Conservation (phyloP, 2,329 filamentous ascomycete genomes). For the Chrysoporthe puriensis region DNA sequence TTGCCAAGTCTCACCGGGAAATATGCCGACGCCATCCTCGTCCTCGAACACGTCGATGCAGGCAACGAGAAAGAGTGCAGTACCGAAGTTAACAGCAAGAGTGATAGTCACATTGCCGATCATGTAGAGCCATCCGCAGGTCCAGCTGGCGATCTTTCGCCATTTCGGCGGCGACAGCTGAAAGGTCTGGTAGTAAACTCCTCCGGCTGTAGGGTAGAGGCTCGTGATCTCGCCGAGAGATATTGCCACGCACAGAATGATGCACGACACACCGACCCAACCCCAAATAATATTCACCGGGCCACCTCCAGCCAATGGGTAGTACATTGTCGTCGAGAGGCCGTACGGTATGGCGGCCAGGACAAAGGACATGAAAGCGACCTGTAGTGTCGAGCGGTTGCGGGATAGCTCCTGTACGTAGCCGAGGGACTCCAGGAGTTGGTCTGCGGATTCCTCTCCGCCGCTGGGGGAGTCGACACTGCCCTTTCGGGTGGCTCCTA, state of each 20-base stretch:
- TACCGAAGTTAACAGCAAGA: slow-evolving; percentile 81
- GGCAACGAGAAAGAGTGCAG: slow-evolving; percentile 64
- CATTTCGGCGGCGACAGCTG: slow-evolving; percentile 68
- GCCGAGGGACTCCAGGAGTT: slow-evolving; percentile 65
- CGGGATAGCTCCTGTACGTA: slow-evolving; percentile 69
- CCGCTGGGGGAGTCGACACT: slow-evolving; percentile 30
- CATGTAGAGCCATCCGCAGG: slow-evolving; percentile 76
- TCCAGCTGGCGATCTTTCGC: slow-evolving; percentile 68
- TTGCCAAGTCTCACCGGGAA: slow-evolving; percentile 62
- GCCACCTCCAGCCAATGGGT: slow-evolving; percentile 68
- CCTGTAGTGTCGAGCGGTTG: slow-evolving; percentile 68
- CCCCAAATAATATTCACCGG: slow-evolving; percentile 74
- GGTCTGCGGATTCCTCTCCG: slow-evolving; percentile 56
- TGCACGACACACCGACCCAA: slow-evolving; percentile 69
- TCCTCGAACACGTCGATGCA: slow-evolving; percentile 60
- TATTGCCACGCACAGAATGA: slow-evolving; percentile 71
- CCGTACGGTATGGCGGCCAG: slow-evolving; percentile 76
- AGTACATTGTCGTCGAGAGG: slow-evolving; percentile 70
- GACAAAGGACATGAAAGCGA: slow-evolving; percentile 78
- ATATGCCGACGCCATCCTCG: slow-evolving; percentile 46
- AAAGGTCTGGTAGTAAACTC: slow-evolving; percentile 79
- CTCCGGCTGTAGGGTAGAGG: slow-evolving; percentile 76
- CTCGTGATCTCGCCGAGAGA: slow-evolving; percentile 76
- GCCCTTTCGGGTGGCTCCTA: slow-evolving; percentile 16
- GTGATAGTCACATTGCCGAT: slow-evolving; percentile 83